These are phyloP conservation scores for Pseudogymnoascus sp. DNA, from an alignment of 2,329 filamentous ascomycete species.

Conservation along the genomic window DNA sequence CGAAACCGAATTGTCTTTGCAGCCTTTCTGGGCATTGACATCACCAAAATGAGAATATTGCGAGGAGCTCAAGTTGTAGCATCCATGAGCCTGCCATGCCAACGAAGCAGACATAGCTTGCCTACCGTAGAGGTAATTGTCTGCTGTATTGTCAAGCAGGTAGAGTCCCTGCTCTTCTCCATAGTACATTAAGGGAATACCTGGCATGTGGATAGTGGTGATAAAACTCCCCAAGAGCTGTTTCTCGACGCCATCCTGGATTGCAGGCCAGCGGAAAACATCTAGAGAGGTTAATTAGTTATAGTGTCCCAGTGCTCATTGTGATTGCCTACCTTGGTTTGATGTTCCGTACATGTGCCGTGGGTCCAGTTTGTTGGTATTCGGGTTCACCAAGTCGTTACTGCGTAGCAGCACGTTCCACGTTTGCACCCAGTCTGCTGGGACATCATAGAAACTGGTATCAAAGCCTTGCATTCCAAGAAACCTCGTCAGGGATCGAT, in stretches of 20 bases:
- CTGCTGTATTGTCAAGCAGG: conserved; percentile 52
- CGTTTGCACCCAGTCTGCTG: conserved; percentile 40
- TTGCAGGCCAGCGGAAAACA: conserved; percentile 56
- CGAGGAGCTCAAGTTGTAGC: conserved; percentile 46
- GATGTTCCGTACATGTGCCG: conserved; percentile 56
- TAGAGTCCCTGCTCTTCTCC: conserved; percentile 60
- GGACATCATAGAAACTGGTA: conserved; percentile 31
- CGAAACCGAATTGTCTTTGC: conserved; percentile 46
- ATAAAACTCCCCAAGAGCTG: conserved; percentile 52
- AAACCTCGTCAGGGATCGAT: conserved; percentile 54
- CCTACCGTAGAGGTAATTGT: conserved; percentile 57
- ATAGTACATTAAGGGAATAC: conserved; percentile 53
- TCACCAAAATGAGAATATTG: conserved; percentile 52
- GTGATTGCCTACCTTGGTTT: conserved; percentile 33
- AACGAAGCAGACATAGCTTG: conserved; percentile 52
- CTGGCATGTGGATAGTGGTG: conserved; percentile 50
- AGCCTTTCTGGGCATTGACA: conserved; percentile 43
- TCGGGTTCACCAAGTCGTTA: conserved; percentile 52
- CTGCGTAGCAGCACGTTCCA: conserved; percentile 49
- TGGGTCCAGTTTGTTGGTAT: conserved; percentile 53
- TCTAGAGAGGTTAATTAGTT: conserved; percentile 49
- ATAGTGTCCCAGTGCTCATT: conserved; percentile 41
- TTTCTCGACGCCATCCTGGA: conserved; percentile 47
- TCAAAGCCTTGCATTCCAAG: conserved; percentile 44
- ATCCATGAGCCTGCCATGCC: conserved; percentile 57